Conservation (phyloP, 2,329 filamentous ascomycete species). For the Fusarium hostae region DNA sequence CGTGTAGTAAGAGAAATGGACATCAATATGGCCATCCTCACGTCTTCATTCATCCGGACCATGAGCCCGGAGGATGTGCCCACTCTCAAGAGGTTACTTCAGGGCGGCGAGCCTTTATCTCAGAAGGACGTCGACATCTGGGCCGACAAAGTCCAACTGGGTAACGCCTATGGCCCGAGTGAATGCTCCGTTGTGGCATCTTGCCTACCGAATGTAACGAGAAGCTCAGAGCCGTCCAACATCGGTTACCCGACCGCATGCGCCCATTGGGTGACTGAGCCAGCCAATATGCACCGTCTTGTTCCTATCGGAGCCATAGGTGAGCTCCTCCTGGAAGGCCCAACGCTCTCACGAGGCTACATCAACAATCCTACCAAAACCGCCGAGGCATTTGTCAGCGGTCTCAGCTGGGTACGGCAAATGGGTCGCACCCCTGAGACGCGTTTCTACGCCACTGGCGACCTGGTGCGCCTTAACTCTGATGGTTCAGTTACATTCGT, state of each 20-base stretch:
- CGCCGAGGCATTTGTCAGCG: neutral
- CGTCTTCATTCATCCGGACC: neutral
- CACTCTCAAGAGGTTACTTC: neutral
- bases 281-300: neutral
- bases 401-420: neutral
- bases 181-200: slow-evolving; percentile 10
- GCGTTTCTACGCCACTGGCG: slow-evolving; percentile 7
- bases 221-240: neutral
- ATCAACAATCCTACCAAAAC: neutral
- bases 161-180: neutral
- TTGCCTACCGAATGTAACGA: neutral
- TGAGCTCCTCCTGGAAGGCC: slow-evolving; percentile 1
- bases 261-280: slow-evolving; percentile 6
- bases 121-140: neutral
- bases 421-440: neutral
- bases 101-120: neutral
- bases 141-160: neutral
- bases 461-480: slow-evolving; percentile 1
- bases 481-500: neutral
- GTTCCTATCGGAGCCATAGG: neutral
- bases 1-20: neutral
- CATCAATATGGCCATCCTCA: neutral
- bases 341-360: slow-evolving; percentile 7
- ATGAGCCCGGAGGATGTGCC: neutral
- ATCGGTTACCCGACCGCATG: neutral